These are phyloP conservation scores for Sporobolomyces phaffii DNA, from an alignment of 768 basidiomycete genomes.

Conservation along the genomic window DNA sequence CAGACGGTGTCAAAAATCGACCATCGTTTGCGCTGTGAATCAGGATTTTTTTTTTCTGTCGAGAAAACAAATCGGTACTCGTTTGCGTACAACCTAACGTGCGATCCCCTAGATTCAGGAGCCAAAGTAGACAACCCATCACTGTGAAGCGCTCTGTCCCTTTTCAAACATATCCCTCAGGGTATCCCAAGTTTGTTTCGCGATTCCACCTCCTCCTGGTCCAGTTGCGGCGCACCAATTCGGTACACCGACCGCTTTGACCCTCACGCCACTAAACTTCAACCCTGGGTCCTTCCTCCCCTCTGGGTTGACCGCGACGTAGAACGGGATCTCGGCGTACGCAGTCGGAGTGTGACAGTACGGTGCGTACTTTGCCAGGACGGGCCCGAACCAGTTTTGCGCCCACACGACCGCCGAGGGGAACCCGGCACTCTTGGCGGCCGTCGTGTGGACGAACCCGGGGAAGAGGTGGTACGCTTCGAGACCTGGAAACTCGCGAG, in stretches of 20 bases:
- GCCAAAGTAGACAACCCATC: no score
- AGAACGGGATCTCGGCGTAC: constrained; percentile 40
- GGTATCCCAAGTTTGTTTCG: constrained; percentile 20
- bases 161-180: constrained; percentile 22
- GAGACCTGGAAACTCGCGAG: constrained; percentile 26
- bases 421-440: constrained; percentile 23
- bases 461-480: constrained; percentile 40
- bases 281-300: constrained; percentile 11
- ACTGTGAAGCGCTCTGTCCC: constrained; percentile 36
- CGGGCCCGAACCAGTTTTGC: constrained; percentile 25
- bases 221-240: constrained; percentile 15
- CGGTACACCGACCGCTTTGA: constrained; percentile 23
- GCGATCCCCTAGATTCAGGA: no score
- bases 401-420: constrained; percentile 26
- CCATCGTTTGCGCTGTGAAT: no score
- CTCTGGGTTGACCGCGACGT: constrained; percentile 36
- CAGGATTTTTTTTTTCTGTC: no score
- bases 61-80: no score
- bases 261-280: constrained; percentile 9
- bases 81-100: no score
- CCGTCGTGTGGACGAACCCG: constrained; percentile 33
- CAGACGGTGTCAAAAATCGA: no score
- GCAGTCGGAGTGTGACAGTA: constrained; percentile 32
- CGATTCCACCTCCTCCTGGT: constrained; percentile 6
- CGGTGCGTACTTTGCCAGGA: constrained; percentile 25